Conservation (phyloP, 2,329 filamentous ascomycete genomes). For the Aspergillus viridinutans region DNA sequence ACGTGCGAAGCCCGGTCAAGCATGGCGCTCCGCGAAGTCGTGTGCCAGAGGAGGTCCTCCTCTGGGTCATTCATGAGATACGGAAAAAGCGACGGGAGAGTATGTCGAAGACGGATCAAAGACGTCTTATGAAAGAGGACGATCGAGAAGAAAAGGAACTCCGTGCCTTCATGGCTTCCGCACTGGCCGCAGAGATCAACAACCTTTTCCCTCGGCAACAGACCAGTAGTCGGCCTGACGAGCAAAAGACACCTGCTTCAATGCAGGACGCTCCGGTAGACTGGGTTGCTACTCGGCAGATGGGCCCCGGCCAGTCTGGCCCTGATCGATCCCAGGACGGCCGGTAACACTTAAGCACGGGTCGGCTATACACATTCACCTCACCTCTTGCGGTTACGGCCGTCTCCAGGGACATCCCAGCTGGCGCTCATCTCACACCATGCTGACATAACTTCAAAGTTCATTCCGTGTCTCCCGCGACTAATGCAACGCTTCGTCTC, state of each 20-base stretch:
- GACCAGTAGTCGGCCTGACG: constrained; percentile 27
- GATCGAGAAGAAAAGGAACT: constrained; percentile 48
- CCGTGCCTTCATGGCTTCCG: constrained; percentile 42
- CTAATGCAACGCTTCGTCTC: background rate
- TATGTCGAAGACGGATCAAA: constrained; percentile 70
- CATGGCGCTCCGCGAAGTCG: constrained; percentile 69
- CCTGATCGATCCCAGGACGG: constrained; percentile 31
- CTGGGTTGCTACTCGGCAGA: constrained; percentile 28
- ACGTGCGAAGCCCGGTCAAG: constrained; percentile 51
- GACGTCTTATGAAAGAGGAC: constrained; percentile 44
- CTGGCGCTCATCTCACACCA: background rate
- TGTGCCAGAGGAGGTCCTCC: constrained; percentile 82
- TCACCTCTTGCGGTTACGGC: background rate
- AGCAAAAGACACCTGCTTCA: constrained; percentile 40
- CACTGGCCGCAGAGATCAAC: constrained; percentile 43
- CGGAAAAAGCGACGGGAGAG: constrained; percentile 77
- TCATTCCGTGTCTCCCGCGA: background rate
- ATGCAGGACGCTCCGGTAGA: constrained; percentile 31
- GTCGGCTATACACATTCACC: background rate
- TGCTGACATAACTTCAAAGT: background rate
- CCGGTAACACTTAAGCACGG: constrained; percentile 20
- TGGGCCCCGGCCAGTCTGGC: constrained; percentile 29
- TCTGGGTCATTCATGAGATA: constrained; percentile 91
- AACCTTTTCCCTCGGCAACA: constrained; percentile 35
- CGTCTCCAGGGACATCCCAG: background rate